Percentiles rank a stretch among this genome's conserved stretches.
These are phyloP conservation scores for Corylus americana DNA, from an alignment of 306 rosid species.

Conservation along the genomic window DNA sequence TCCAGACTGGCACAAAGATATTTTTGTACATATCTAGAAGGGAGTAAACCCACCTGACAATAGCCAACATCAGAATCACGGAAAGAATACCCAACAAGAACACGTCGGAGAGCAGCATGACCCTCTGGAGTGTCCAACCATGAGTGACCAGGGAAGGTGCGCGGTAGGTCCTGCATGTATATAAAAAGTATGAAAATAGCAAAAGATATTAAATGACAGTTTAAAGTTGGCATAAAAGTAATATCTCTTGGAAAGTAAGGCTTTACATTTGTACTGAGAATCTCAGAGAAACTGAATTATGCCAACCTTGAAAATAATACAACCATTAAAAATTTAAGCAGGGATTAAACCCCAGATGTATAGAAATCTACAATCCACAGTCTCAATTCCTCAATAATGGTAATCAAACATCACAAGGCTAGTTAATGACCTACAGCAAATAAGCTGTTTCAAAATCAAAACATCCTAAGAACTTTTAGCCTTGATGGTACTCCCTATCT, in stretches of 20 bases:
- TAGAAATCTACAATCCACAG: neutral
- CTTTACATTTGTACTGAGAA: neutral
- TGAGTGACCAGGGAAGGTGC: constrained; percentile 96
- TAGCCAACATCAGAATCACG: constrained; percentile 99
- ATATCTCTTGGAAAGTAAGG: neutral
- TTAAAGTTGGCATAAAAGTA: neutral
- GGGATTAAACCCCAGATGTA: neutral
- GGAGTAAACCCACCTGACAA: constrained; percentile 70
- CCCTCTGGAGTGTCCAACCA: constrained; percentile 98
- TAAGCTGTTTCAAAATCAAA: neutral
- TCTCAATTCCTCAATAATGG: neutral
- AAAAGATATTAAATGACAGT: neutral
- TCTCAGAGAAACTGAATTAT: neutral
- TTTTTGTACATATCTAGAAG: neutral
- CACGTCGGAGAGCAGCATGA: constrained; percentile 91
- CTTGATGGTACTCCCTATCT: constrained; percentile 4
- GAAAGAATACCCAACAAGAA: constrained; percentile 96
- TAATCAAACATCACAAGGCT: neutral
- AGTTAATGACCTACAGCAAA: neutral
- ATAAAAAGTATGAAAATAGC: constrained; percentile 5
- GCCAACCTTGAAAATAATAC: neutral
- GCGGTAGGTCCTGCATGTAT: constrained; percentile 74
- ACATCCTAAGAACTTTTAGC: neutral
- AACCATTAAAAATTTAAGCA: neutral
- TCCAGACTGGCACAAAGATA: neutral